phyloP scores from a whole-genome alignment of 805 yeast species.

The Zygoascus tannicola region DNA sequence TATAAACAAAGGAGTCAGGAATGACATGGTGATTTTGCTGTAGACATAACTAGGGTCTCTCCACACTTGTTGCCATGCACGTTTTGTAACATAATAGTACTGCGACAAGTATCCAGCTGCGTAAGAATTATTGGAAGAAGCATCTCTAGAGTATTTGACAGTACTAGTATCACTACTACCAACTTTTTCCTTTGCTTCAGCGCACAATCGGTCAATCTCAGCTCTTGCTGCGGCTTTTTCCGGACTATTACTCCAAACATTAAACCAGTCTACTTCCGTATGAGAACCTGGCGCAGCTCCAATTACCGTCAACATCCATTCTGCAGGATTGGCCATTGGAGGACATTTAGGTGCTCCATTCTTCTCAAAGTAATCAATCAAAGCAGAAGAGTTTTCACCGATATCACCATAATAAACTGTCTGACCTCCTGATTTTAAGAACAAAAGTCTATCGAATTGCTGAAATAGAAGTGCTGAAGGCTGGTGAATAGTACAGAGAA shows the following conservation, averaged over 20 bases:
- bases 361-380: conserved; percentile 59
- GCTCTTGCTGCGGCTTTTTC: conserved; percentile 30
- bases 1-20: conserved; percentile 49
- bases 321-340: conserved; percentile 60
- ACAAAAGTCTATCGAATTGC: conserved; percentile 57
- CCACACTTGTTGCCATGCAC: conserved; percentile 42
- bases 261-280: conserved; percentile 50
- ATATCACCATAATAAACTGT: conserved; percentile 79
- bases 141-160: too few species aligned
- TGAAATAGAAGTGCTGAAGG: conserved; percentile 64
- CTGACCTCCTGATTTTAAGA: conserved; percentile 65
- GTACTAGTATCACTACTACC: conserved; percentile 14
- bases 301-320: conserved; percentile 61
- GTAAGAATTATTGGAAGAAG: conserved; percentile 23
- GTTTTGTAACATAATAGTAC: conserved; percentile 32
- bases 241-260: conserved; percentile 47
- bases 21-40: conserved; percentile 46
- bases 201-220: conserved; percentile 30
- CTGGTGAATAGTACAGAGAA: conserved; percentile 69
- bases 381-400: conserved; percentile 50
- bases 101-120: conserved; percentile 44
- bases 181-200: conserved; percentile 22
- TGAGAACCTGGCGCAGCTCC: conserved; percentile 75
- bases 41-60: conserved; percentile 55
- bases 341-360: conserved; percentile 64